phyloP scores from a whole-genome alignment of 176 grass and related monocot genomes.

The Canna indica region DNA sequence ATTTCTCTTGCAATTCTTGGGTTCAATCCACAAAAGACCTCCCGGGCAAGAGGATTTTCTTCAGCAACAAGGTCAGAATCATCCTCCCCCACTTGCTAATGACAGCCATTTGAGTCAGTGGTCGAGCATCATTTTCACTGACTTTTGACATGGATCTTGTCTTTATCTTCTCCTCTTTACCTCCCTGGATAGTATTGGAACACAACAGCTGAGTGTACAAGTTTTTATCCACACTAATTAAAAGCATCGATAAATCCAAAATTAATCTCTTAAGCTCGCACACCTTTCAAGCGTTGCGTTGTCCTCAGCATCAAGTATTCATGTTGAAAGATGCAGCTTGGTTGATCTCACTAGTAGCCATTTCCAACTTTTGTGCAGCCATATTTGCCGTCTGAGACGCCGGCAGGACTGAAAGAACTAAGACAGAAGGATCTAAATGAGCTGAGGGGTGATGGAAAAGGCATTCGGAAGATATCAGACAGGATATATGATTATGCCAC shows the following conservation, averaged over 20 bases:
- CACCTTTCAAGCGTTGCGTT: too few species aligned
- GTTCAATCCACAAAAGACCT: slow-evolving; percentile 66
- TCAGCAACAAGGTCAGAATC: slow-evolving; percentile 72
- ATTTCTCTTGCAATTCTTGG: slow-evolving; percentile 89
- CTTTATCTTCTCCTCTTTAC: neutral
- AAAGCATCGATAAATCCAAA: neutral
- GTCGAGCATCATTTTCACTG: neutral
- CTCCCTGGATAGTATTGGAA: neutral
- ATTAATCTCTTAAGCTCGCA: too few species aligned
- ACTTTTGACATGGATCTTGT: neutral
- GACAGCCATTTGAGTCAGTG: neutral
- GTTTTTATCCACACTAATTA: neutral
- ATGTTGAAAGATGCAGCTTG: too few species aligned
- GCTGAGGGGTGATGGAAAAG: slow-evolving; percentile 67
- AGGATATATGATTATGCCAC: slow-evolving; percentile 74
- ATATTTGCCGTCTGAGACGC: slow-evolving; percentile 81
- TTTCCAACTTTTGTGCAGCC: slow-evolving; percentile 48
- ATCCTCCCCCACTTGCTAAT: slow-evolving; percentile 8
- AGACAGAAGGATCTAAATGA: slow-evolving; percentile 75
- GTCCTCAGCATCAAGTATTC: too few species aligned
- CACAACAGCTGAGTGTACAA: neutral
- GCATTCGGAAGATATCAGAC: slow-evolving; percentile 65
- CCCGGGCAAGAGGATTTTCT: slow-evolving; percentile 63
- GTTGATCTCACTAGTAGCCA: neutral
- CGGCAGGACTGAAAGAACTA: slow-evolving; percentile 54